Conservation (phyloP, 441 rosid genomes). For the Erysimum cheiri region DNA sequence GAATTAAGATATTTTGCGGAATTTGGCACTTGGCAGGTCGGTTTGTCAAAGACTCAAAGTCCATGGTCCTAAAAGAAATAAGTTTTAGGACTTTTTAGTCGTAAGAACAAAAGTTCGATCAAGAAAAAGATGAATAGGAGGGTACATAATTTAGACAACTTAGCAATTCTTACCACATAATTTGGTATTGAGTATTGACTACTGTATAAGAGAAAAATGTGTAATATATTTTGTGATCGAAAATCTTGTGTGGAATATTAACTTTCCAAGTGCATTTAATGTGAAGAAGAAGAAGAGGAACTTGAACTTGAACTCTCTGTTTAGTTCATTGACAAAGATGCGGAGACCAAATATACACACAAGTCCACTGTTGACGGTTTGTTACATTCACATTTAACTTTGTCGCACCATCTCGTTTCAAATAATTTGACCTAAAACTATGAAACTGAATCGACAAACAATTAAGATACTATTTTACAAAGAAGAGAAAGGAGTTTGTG, state of each 20-base stretch:
- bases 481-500: background rate
- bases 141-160: background rate
- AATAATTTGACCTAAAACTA: background rate
- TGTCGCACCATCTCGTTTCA: background rate
- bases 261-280: slow-evolving; percentile 3
- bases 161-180: background rate
- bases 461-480: background rate
- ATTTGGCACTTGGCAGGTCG: too few species aligned
- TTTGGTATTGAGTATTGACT: background rate
- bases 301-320: background rate
- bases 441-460: background rate
- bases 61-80: too few species aligned
- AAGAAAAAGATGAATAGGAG: background rate
- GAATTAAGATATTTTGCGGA: too few species aligned
- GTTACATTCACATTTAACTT: slow-evolving; percentile 4
- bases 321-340: slow-evolving; percentile 27
- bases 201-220: background rate
- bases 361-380: slow-evolving; percentile 12
- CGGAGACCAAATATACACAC: background rate
- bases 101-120: too few species aligned
- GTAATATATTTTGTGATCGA: background rate
- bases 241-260: background rate
- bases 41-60: too few species aligned
- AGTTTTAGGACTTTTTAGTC: too few species aligned
- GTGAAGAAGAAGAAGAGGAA: slow-evolving; percentile 12